Conservation (phyloP, 2,329 filamentous ascomycete genomes). For the Microsporum audouinii region DNA sequence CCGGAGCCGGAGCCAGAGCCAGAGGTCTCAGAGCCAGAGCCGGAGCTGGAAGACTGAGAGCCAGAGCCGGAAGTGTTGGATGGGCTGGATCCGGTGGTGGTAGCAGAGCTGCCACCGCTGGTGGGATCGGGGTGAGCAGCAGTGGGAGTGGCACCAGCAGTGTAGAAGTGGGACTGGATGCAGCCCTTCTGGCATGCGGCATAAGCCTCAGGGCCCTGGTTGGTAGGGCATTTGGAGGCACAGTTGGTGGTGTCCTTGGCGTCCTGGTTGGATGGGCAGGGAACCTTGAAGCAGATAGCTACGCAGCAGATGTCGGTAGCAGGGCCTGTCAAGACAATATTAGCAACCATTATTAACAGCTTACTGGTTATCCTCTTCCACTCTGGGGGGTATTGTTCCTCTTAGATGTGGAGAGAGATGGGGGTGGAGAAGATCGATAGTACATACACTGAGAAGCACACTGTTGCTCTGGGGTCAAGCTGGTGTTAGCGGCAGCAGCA, state of each 20-base stretch:
- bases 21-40: conserved; percentile 7
- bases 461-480: conserved; percentile 27
- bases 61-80: conserved; percentile 13
- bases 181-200: conserved; percentile 40
- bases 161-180: conserved; percentile 40
- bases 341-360: no score
- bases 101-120: conserved; percentile 14
- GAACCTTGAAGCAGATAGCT: conserved; percentile 41
- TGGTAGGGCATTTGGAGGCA: conserved; percentile 38
- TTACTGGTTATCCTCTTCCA: background rate
- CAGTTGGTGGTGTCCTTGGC: conserved; percentile 43
- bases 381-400: background rate
- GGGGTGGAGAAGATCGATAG: background rate
- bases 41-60: conserved; percentile 2
- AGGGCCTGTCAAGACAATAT: conserved; percentile 23
- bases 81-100: conserved; percentile 1
- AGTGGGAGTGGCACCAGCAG: conserved; percentile 13
- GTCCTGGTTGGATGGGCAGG: conserved; percentile 41
- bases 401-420: background rate
- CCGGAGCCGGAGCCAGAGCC: conserved; percentile 9
- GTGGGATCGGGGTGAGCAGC: background rate
- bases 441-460: conserved; percentile 28
- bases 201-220: conserved; percentile 40
- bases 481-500: conserved; percentile 34
- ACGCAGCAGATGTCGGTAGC: conserved; percentile 40